Base-by-base conservation (phyloP, 257 asterid genomes). In the Perilla frutescens region DNA sequence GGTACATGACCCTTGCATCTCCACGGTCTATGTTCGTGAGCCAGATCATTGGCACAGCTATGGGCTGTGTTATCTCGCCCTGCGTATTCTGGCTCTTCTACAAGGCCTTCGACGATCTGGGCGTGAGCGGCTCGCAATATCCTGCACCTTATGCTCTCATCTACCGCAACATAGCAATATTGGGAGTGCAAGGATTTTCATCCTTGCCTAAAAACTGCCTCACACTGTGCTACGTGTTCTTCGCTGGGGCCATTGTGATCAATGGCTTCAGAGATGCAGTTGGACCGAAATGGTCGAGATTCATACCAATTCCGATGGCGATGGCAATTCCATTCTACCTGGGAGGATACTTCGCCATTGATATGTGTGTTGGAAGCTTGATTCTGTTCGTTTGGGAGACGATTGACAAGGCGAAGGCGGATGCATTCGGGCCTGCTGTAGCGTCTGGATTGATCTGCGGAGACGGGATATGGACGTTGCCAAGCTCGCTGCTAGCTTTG, bases 361-460 rank as follows among this genome's bases (percentile, higher is more conserved):
- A 92, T 60, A 91, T 90, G 97, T 92, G 96, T 26, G 75, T 92
- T 2, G 97, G 97, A 43, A 90, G 96, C 73, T 82, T 90, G 84
- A 92, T 92, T 67, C 81, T 92, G 62, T 90, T 87, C 65, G 44
- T 90, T 14, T 90, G 96, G 96, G 71, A 79, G 85, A 88, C 47
- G 87, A 32, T 83, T 12, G 84, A 92, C 61, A 85, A 83, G 88
- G 88, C 81, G 9, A 87, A 88, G 83, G 97, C 96, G 2, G 90
- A 85, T 50, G 96, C 92, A 7, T 90, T 92, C 63, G 97, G 93
- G 14, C 96, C 97, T 1, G 97, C 97, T 0, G 91, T 92, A 7
- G 97, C 97, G 14, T 90, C 97, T 13, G 96, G 97, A 51, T 71
- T 92, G 88, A 92, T 92, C 4, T 92, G 97, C 57, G 97, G 97